phyloP scores from a whole-genome alignment of 768 basidiomycete genomes.

The Sistotremastrum niveocremeum region DNA sequence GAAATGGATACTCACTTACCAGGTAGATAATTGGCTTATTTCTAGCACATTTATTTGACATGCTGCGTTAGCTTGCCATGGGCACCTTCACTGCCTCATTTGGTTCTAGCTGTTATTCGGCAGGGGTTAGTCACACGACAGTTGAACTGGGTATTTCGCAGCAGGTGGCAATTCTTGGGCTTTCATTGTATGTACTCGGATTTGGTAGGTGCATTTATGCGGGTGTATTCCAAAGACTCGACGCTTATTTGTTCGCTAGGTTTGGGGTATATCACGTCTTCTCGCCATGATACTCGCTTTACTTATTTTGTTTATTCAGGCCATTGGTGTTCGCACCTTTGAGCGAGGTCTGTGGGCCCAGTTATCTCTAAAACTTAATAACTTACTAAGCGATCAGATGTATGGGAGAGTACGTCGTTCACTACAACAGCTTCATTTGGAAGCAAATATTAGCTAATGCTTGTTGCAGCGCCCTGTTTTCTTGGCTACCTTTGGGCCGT shows the following conservation, averaged over 20 bases:
- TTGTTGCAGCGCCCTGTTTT: conserved; percentile 35
- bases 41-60: background rate
- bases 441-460: background rate
- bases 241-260: background rate
- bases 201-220: conserved; percentile 37
- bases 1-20: conserved; percentile 43
- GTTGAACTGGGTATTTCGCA: conserved; percentile 34
- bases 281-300: too few species aligned
- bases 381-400: conserved; percentile 21
- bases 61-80: conserved; percentile 20
- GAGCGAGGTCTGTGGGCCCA: conserved; percentile 30
- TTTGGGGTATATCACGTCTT: background rate
- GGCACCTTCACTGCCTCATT: conserved; percentile 47
- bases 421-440: background rate
- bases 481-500: conserved; percentile 35
- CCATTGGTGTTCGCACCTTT: conserved; percentile 45
- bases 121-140: conserved; percentile 32
- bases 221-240: background rate
- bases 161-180: conserved; percentile 41
- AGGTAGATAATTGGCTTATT: conserved; percentile 19
- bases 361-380: conserved; percentile 2
- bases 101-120: conserved; percentile 42
- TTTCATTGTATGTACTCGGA: conserved; percentile 50
- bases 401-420: conserved; percentile 34
- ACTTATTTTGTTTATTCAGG: conserved; percentile 11